phyloP scores from a whole-genome alignment of 2,329 filamentous ascomycete genomes.

The Pseudogymnoascus sp. region DNA sequence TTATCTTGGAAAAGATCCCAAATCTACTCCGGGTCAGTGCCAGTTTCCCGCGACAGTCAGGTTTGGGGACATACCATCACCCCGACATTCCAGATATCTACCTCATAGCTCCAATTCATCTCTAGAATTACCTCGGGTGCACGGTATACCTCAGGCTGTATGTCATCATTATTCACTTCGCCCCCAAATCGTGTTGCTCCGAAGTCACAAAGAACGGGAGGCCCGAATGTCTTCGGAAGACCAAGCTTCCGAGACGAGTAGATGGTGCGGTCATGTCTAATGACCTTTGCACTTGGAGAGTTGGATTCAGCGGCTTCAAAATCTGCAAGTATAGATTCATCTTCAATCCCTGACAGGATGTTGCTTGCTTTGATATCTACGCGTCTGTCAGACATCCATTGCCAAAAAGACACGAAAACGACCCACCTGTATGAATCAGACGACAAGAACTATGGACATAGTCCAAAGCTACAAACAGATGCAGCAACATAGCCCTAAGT shows the following conservation, averaged over 20 bases:
- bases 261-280: conserved; percentile 26
- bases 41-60: conserved; percentile 21
- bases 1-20: conserved; percentile 14
- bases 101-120: conserved; percentile 18
- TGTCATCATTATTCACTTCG: conserved; percentile 15
- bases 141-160: conserved; percentile 21
- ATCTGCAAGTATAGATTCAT: conserved; percentile 24
- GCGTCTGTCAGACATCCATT: not conserved
- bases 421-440: conserved; percentile 23
- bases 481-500: conserved; percentile 15
- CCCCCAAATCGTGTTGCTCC: conserved; percentile 19
- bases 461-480: conserved; percentile 20
- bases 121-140: conserved; percentile 21
- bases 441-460: conserved; percentile 22
- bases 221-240: conserved; percentile 24
- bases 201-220: conserved; percentile 28
- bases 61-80: conserved; percentile 25
- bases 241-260: conserved; percentile 23
- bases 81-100: conserved; percentile 33
- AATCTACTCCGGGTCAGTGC: conserved; percentile 20
- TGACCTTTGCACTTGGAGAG: conserved; percentile 25
- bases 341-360: conserved; percentile 26
- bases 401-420: too few relatives aligned
- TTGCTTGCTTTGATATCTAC: conserved; percentile 29
- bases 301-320: conserved; percentile 26